Base-by-base conservation (phyloP, 805 yeast genomes). In the Saccharomyces paradoxus region DNA sequence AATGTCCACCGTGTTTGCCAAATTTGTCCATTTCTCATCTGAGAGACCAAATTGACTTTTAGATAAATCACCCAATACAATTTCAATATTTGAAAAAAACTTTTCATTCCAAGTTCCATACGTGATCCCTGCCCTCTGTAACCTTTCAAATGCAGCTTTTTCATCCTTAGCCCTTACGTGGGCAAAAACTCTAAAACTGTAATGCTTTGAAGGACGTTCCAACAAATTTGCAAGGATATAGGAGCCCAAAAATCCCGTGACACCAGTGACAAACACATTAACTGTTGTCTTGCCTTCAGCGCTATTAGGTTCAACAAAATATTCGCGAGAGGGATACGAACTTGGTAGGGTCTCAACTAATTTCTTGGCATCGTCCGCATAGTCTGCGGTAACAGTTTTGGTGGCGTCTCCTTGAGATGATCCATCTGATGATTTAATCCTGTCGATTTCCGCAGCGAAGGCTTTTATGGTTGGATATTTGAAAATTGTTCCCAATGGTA, bases 231-330 rank as follows among this genome's bases (percentile, higher is more conserved):
- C 78, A 48, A 94, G 71, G 50, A 94, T 84, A 70, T 86, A 94
- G 0, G 97, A 82, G 32, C 99, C 99, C 55, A 94, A 74, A 81
- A 92, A 94, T 1, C 99, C 99, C 41, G 99, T 95, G 41, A 84
- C 87, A 67, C 99, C 99, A 28, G 99, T 94, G 48, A 94, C 81
- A 63, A 94, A 89, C 1, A 90, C 87, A 57, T 81, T 83, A 24
- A 82, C 61, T 8, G 56, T 58, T 17, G 63, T 57, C 46, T 71
- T 65, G 2, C 74, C 67, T 12, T 70, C 62, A 46, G 70, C 73
- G 5, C 54, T 50, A 10, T 56, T 48, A 12, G 66, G 58, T 14
- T 49, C 22, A 13, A 53, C 56, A 30, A 74, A 65, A 27, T 75
- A 58, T 53, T 63, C 53, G 58, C 65, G 77, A 2, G 83, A 79